Percentiles rank a stretch among this genome's conserved stretches.
Conservation (phyloP, 2,329 filamentous ascomycete genomes). For the Curvularia sp. region DNA sequence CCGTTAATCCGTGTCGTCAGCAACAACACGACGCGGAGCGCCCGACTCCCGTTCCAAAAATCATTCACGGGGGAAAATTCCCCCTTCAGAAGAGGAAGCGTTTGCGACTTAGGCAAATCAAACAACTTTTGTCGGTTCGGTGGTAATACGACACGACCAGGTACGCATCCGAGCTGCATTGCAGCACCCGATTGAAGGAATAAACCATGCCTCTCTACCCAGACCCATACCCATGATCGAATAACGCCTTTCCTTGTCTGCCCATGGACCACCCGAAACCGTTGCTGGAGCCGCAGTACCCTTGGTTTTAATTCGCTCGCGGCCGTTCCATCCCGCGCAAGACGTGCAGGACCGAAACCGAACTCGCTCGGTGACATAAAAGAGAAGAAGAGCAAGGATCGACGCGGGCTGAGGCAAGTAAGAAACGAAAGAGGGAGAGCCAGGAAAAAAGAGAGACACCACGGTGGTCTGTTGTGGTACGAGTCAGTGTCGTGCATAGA, state of each 20-base stretch:
- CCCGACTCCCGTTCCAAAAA: neutral
- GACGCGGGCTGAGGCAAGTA: neutral
- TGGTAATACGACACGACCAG: neutral
- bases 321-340: constrained; percentile 4
- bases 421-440: neutral
- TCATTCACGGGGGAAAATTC: neutral
- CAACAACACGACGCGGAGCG: neutral
- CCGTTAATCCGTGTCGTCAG: neutral
- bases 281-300: constrained; percentile 4
- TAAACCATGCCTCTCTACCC: no score
- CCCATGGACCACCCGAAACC: neutral
- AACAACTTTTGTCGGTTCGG: neutral
- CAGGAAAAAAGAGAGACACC: neutral
- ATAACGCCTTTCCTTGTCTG: neutral
- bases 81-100: neutral
- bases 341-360: constrained; percentile 5
- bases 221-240: constrained; percentile 5
- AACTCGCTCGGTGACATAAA: constrained; percentile 1
- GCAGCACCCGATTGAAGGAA: constrained; percentile 2
- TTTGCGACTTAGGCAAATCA: neutral
- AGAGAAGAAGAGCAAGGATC: constrained; percentile 7
- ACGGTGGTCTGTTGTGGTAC: neutral
- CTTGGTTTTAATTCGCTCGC: neutral
- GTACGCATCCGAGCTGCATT: neutral
- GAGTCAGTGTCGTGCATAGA: neutral